Evolutionary conservation across 2,329 filamentous ascomycete genomes (phyloP).

Genomic region (Botryotinia narcissicola): DNA sequence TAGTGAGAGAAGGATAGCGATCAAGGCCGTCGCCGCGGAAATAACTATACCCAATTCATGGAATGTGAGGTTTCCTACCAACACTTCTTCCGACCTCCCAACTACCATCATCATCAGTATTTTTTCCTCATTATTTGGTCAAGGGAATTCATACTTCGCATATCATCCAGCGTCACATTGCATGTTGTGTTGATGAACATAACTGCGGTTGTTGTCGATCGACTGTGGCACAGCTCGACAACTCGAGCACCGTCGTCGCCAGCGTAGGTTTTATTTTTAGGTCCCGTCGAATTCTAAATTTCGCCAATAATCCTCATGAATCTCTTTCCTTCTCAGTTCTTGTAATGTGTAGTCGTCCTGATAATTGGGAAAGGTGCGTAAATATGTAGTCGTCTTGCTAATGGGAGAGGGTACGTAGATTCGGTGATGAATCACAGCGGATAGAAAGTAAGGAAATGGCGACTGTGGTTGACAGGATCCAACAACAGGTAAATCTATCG

Average conservation of each 20-base stretch:
- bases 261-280: neutral
- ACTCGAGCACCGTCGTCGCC: conserved; percentile 14
- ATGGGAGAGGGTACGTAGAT: neutral
- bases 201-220: conserved; percentile 9
- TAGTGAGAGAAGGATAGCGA: conserved; percentile 53
- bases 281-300: neutral
- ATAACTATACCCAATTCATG: conserved; percentile 55
- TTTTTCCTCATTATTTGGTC: neutral
- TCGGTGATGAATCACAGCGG: neutral
- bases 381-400: neutral
- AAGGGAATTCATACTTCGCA: conserved; percentile 37
- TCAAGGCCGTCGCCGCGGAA: conserved; percentile 47
- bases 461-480: neutral
- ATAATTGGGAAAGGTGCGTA: too few species aligned
- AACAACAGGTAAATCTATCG: conserved; percentile 2
- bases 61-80: conserved; percentile 52
- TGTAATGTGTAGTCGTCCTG: neutral
- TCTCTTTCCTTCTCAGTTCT: neutral
- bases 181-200: conserved; percentile 31
- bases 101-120: conserved; percentile 34
- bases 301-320: neutral
- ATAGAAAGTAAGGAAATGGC: neutral
- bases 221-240: conserved; percentile 15
- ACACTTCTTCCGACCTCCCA: conserved; percentile 43
- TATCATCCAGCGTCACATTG: conserved; percentile 40